Evolutionary conservation across 2,329 filamentous ascomycete genomes (phyloP).

Genomic region (Blastomyces silverae): DNA sequence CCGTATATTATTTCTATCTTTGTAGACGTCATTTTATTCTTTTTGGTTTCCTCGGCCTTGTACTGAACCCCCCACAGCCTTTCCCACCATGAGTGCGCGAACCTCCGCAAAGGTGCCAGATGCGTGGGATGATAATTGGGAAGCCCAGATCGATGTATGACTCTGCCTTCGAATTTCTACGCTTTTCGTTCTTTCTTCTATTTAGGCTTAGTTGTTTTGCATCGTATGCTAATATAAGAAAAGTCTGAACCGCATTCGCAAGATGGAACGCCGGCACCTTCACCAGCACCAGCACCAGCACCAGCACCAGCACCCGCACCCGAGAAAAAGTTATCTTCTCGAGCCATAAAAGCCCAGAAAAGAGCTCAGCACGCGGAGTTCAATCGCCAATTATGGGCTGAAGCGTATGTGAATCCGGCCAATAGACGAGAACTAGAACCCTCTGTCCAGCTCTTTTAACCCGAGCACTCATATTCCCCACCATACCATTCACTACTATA

Average conservation of each 20-base stretch:
- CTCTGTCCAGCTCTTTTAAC: neutral
- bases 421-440: neutral
- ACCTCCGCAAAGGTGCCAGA: slow-evolving; percentile 56
- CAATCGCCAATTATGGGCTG: slow-evolving; percentile 81
- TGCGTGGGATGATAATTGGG: slow-evolving; percentile 94
- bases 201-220: neutral
- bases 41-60: neutral
- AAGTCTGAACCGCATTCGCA: slow-evolving; percentile 25
- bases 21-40: neutral
- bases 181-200: slow-evolving; percentile 9
- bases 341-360: slow-evolving; percentile 67
- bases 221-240: slow-evolving; percentile 20
- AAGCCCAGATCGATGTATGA: slow-evolving; percentile 63
- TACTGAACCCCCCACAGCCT: too few species aligned
- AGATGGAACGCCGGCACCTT: slow-evolving; percentile 20
- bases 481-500: neutral
- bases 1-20: neutral
- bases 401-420: slow-evolving; percentile 54
- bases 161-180: slow-evolving; percentile 10
- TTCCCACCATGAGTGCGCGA: slow-evolving; percentile 32
- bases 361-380: slow-evolving; percentile 73
- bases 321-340: slow-evolving; percentile 44
- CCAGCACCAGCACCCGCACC: too few species aligned
- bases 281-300: neutral
- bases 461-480: neutral